phyloP scores from a whole-genome alignment of 345 rosid genomes.

The Cardiospermum halicacabum region DNA sequence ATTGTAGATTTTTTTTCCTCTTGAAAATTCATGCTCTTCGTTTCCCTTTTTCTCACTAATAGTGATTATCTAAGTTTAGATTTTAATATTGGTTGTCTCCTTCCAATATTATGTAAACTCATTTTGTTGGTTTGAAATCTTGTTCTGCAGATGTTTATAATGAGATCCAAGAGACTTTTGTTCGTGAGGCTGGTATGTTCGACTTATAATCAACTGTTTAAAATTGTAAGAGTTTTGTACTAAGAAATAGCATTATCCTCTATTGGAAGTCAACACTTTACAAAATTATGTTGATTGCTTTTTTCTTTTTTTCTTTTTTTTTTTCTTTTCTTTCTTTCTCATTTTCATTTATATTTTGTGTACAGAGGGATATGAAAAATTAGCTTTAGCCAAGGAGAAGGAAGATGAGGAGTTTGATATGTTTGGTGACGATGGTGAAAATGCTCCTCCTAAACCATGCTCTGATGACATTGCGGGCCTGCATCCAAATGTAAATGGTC shows the following conservation, averaged over 20 bases:
- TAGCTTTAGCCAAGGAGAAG: constrained; percentile 53
- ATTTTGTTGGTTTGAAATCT: constrained; percentile 15
- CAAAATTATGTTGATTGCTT: background rate
- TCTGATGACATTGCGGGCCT: constrained; percentile 27
- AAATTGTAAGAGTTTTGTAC: too few relatives aligned
- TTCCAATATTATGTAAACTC: constrained; percentile 7
- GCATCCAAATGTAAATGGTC: constrained; percentile 24
- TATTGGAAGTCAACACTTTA: constrained; percentile 4
- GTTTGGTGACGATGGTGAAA: constrained; percentile 76
- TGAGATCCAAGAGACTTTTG: constrained; percentile 70
- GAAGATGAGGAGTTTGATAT: constrained; percentile 57
- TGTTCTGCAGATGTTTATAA: constrained; percentile 73
- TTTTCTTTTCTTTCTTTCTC: too few relatives aligned
- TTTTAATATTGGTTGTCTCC: background rate
- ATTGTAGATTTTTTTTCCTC: background rate
- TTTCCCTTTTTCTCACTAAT: background rate
- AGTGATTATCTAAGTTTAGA: background rate
- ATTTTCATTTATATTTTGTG: too few relatives aligned
- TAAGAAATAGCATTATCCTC: too few relatives aligned
- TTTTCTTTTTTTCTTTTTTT: constrained; percentile 3
- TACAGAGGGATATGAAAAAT: constrained; percentile 79
- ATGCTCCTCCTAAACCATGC: constrained; percentile 32
- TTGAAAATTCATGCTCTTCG: background rate
- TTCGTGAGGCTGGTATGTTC: constrained; percentile 83
- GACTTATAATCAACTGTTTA: constrained; percentile 1